phyloP scores from a whole-genome alignment of 169 alveolate genomes.

The Plasmodium relictum region DNA sequence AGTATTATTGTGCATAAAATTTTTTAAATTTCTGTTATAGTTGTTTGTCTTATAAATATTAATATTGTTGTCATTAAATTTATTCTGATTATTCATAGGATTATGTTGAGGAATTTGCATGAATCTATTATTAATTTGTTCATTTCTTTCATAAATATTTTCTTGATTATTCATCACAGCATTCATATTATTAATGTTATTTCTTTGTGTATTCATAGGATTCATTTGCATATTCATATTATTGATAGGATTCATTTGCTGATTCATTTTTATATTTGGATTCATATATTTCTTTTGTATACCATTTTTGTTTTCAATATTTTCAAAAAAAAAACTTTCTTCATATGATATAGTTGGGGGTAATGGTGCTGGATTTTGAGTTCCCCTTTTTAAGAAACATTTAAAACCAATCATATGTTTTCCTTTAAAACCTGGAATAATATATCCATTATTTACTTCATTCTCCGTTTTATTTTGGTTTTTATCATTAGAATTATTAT shows the following conservation, averaged over 20 bases:
- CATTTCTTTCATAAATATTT: background rate
- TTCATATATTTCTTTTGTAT: constrained; percentile 37
- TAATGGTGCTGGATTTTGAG: constrained; percentile 42
- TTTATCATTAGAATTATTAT: constrained; percentile 4
- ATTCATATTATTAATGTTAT: constrained; percentile 7
- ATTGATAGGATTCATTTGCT: background rate
- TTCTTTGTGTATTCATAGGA: background rate
- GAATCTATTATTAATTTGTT: background rate
- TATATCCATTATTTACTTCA: constrained; percentile 20
- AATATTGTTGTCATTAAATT: constrained; percentile 1
- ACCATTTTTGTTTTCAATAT: constrained; percentile 19
- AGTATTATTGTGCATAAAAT: constrained; percentile 10
- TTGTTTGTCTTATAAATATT: constrained; percentile 17
- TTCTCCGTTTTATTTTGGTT: constrained; percentile 2
- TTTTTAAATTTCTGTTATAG: constrained; percentile 25
- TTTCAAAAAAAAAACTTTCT: constrained; percentile 10
- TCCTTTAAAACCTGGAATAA: constrained; percentile 68
- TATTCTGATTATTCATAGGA: constrained; percentile 28
- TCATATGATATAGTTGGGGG: constrained; percentile 35
- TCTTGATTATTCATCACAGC: constrained; percentile 10
- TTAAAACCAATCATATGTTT: constrained; percentile 72
- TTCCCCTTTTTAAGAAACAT: constrained; percentile 67
- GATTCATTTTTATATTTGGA: constrained; percentile 9
- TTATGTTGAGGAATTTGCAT: no score
- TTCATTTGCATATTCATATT: constrained; percentile 1